phyloP scores from a whole-genome alignment of 768 basidiomycete genomes.

The Lactarius sp. region DNA sequence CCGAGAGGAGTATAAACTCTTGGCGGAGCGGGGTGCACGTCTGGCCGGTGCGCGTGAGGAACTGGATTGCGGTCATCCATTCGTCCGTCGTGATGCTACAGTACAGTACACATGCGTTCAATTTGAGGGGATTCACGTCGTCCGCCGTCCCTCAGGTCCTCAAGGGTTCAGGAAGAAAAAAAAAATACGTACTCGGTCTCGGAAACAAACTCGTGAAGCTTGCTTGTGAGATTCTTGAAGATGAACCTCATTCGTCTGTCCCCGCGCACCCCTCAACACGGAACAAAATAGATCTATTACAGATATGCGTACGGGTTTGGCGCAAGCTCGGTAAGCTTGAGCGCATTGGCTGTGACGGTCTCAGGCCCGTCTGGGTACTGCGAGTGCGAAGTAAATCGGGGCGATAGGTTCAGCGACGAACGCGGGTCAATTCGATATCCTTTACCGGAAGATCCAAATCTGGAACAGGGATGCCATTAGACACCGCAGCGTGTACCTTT shows the following conservation, averaged over 20 bases:
- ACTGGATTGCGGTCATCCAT: constrained; percentile 78
- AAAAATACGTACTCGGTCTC: constrained; percentile 51
- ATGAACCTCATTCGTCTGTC: constrained; percentile 44
- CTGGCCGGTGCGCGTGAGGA: constrained; percentile 71
- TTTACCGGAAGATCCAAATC: constrained; percentile 40
- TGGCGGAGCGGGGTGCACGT: constrained; percentile 56
- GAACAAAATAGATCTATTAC: constrained; percentile 6
- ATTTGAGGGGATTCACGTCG: too few relatives aligned
- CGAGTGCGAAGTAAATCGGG: neutral
- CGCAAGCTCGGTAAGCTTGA: constrained; percentile 37
- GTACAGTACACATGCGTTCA: too few relatives aligned
- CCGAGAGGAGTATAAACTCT: constrained; percentile 86
- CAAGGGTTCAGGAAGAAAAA: neutral
- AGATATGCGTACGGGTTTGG: constrained; percentile 36
- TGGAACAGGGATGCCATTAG: constrained; percentile 41
- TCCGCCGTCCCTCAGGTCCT: too few relatives aligned
- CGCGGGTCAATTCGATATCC: too few relatives aligned
- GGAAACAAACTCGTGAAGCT: constrained; percentile 68
- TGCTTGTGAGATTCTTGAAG: constrained; percentile 49
- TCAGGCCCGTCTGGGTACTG: constrained; percentile 48
- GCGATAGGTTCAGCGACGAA: neutral
- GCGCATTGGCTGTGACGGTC: constrained; percentile 45
- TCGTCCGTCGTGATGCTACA: constrained; percentile 69
- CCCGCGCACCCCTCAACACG: constrained; percentile 12
- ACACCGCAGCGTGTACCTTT: constrained; percentile 12